Evolutionary conservation across 2,329 filamentous ascomycete species (phyloP).

Genomic region (Cladosporium sp.): DNA sequence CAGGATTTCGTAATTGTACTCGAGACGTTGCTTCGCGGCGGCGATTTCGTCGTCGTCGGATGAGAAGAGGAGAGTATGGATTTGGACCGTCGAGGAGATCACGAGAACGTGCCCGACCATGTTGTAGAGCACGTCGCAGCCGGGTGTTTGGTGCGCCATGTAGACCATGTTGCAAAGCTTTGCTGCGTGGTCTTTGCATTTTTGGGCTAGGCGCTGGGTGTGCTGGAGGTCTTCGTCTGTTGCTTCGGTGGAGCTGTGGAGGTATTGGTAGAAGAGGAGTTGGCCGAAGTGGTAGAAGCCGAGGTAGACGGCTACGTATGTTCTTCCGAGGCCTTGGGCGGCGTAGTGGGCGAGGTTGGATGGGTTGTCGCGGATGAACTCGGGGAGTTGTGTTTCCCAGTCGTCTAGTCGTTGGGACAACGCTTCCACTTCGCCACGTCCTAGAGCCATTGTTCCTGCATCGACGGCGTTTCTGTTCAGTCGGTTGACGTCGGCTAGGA

Average conservation of each 20-base stretch:
- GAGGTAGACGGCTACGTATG: slow-evolving; percentile 5
- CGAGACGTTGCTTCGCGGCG: slow-evolving; percentile 5
- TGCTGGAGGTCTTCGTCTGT: not conserved
- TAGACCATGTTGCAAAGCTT: slow-evolving; percentile 10
- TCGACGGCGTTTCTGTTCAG: slow-evolving; percentile 9
- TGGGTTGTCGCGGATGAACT: slow-evolving; percentile 5
- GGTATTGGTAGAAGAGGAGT: slow-evolving; percentile 11
- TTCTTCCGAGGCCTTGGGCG: slow-evolving; percentile 1
- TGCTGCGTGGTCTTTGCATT: slow-evolving; percentile 7
- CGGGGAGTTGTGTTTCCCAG: slow-evolving; percentile 6
- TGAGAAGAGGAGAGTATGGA: slow-evolving; percentile 11
- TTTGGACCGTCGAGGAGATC: slow-evolving; percentile 8
- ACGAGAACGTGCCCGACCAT: slow-evolving; percentile 14
- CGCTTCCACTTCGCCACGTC: not conserved
- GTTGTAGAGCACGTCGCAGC: slow-evolving; percentile 9
- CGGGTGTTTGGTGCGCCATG: slow-evolving; percentile 9
- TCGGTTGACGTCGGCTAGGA: slow-evolving; percentile 6
- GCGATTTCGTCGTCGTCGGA: slow-evolving; percentile 5
- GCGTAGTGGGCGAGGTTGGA: slow-evolving; percentile 7
- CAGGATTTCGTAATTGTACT: slow-evolving; percentile 9
- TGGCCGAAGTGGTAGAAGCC: slow-evolving; percentile 10
- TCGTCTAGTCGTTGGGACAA: slow-evolving; percentile 5
- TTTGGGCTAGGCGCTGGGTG: slow-evolving; percentile 3
- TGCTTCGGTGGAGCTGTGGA: not conserved
- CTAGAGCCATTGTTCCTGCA: slow-evolving; percentile 1